These are phyloP conservation scores for Pelargonium myrrhifolium DNA, from an alignment of 441 rosid genomes.

Conservation along the genomic window DNA sequence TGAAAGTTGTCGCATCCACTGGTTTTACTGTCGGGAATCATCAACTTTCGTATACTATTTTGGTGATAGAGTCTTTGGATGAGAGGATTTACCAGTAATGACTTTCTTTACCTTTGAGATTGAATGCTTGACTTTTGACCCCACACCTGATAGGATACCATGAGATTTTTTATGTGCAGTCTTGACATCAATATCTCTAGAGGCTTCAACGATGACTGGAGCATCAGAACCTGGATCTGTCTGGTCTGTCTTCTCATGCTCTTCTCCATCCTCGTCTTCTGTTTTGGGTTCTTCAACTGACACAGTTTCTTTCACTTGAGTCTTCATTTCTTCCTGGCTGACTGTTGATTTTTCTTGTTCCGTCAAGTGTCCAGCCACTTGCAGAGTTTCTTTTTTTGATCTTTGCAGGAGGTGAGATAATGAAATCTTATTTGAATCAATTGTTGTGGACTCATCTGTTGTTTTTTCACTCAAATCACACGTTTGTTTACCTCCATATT, in stretches of 20 bases:
- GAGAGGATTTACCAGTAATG: slow-evolving; percentile 75
- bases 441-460: slow-evolving; percentile 4
- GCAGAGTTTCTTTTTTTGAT: slow-evolving; percentile 9
- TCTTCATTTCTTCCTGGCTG: slow-evolving; percentile 20
- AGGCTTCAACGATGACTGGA: slow-evolving; percentile 53
- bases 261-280: slow-evolving; percentile 42
- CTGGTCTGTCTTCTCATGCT: slow-evolving; percentile 44
- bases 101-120: slow-evolving; percentile 90
- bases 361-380: slow-evolving; percentile 16
- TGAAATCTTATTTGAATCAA: slow-evolving; percentile 4
- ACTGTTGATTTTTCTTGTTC: slow-evolving; percentile 23
- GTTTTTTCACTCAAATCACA: neutral
- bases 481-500: slow-evolving; percentile 15
- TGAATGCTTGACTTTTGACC: slow-evolving; percentile 87
- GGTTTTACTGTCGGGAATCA: neutral
- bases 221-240: slow-evolving; percentile 53
- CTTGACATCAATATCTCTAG: slow-evolving; percentile 48
- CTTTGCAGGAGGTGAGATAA: slow-evolving; percentile 17
- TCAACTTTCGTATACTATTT: slow-evolving; percentile 22
- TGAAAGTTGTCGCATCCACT: neutral
- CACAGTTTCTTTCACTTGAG: slow-evolving; percentile 24
- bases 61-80: slow-evolving; percentile 50
- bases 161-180: slow-evolving; percentile 65
- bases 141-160: slow-evolving; percentile 68
- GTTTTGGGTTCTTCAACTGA: slow-evolving; percentile 34